Conservation (phyloP, 176 grass and related monocot species). For the Oryza longistaminata region DNA sequence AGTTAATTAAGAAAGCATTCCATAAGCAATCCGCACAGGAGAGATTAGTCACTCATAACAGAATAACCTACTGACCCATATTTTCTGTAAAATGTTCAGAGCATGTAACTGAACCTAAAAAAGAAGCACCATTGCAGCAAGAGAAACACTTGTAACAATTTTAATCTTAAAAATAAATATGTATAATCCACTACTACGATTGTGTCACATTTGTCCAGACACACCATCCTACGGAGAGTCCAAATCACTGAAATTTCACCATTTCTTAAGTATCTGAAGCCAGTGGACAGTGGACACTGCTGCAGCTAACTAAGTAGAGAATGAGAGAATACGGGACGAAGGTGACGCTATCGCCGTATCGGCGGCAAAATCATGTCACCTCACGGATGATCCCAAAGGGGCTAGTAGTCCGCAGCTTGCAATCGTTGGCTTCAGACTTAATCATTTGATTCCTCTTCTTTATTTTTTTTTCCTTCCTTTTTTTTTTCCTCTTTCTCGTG, state of each 20-base stretch:
- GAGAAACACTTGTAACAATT: too few relatives aligned
- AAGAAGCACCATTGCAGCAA: too few relatives aligned
- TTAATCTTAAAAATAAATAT: too few relatives aligned
- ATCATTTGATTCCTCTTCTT: slow-evolving; percentile 31
- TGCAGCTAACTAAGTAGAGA: background rate
- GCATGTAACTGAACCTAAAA: too few relatives aligned
- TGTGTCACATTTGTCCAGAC: background rate
- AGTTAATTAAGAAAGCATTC: too few relatives aligned
- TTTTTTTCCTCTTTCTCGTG: background rate
- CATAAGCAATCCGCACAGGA: too few relatives aligned
- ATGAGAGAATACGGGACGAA: slow-evolving; percentile 29
- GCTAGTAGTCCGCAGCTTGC: background rate
- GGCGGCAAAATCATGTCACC: slow-evolving; percentile 7
- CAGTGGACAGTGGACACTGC: background rate
- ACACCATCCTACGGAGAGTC: background rate
- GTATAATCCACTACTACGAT: background rate
- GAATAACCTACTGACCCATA: too few relatives aligned
- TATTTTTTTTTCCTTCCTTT: too few relatives aligned
- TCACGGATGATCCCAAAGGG: background rate
- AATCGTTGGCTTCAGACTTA: slow-evolving; percentile 33
- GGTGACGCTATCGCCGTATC: slow-evolving; percentile 36
- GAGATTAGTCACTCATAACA: too few relatives aligned
- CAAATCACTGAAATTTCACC: background rate
- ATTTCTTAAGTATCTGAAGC: background rate
- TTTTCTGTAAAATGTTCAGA: too few relatives aligned